Evolutionary conservation across 202 grass and related monocot species (phyloP), one percentile per base, ranked within the genome.

Genomic region (Panicum virgatum): DNA sequence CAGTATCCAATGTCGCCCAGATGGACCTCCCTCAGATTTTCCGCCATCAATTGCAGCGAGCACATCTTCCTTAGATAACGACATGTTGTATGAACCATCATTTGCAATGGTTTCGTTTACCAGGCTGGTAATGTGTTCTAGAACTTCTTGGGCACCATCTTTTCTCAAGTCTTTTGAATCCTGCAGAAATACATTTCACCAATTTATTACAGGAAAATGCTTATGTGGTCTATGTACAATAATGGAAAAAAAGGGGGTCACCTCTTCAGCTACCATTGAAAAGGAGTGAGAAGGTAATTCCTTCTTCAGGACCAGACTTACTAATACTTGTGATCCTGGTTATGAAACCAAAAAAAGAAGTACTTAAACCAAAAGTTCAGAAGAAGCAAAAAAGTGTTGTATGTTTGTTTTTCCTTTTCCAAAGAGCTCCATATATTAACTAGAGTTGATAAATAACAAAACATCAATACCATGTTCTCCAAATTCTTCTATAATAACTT

Each of bases 261-360:
- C 96, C 96, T 98, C 92, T 79, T 98, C 96, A 4, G 96, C 96
- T 62, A 98, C 85, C 61, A 98, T 65, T 67, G 92, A 95, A 60
- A 95, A 98, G 11, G 85, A 69, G 42, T 57, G 65, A 56, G 90
- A 86, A 75, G 77, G 72, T 11, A 91, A 54, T 80, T 98, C 96
- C 83, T 62, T 89, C 48, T 93, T 92, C 84, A 98, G 72, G 66
- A 85, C 92, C 57, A 95, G 76, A 46, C 88, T 95, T 67, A 98
- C 89, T 60, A 98, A 66, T 72, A 94, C 87, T 86, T 98, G 96
- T 83, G 96, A 95, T 48, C 90, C 93, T 92, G 57, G 6, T 20
- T 26, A 48, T 54, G 2, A 77, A 76, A 62, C 79, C 18, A 64
- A 84, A 19, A 64, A 84, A 80, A 56, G 7, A 42, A 38, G 4